Base-by-base conservation (phyloP, 2,329 filamentous ascomycete species). In the Stemphylium lycopersici region DNA sequence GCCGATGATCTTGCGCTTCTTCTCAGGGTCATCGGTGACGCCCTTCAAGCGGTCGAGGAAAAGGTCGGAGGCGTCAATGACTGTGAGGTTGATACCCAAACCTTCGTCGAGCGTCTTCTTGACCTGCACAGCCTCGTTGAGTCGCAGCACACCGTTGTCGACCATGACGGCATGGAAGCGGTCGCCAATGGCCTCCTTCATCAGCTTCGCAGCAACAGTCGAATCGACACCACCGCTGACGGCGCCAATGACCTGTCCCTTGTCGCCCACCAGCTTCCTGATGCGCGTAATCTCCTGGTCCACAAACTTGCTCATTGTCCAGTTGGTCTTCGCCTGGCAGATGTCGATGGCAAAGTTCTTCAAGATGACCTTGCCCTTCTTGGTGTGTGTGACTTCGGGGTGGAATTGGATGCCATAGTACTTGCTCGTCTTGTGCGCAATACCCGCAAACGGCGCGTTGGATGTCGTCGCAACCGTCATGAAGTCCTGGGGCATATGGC, bases 1-100 rank as follows among this genome's bases (percentile, higher is more conserved):
- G 51, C 92, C 93, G 58, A 97, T 97, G 66, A 97, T 87, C 79
- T 96, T 96, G 50, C 93, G 84, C 83, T 96, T 97, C 71, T 84
- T 84, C 77, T 98, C 93, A 0, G 93, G 93, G 52, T 90, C 79
- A 46, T 79, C 91, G 0, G 78, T 80, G 22, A 96, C 85, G 15
- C 91, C 93, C 61, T 85, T 84, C 1, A 98, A 85, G 20, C 87
- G 82, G 26, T 79, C 78, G n/a, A 97, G 80, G 81, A 98, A 98
- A 22, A 84, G 79, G 56, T 96, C 82, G 8, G 84, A 83, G 0
- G 86, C 92, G 71, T 98, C 90, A 2, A 96, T 86, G 24, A 98
- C 88, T 0, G 90, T 96, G 2, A 98, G 81, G 75, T 96, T 95
- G 76, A 98, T 96, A 1, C 90, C 90, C 0, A 98, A 84, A 62